Base-by-base conservation (phyloP, 805 yeast species). In the Saccharomycopsis fodiens region DNA sequence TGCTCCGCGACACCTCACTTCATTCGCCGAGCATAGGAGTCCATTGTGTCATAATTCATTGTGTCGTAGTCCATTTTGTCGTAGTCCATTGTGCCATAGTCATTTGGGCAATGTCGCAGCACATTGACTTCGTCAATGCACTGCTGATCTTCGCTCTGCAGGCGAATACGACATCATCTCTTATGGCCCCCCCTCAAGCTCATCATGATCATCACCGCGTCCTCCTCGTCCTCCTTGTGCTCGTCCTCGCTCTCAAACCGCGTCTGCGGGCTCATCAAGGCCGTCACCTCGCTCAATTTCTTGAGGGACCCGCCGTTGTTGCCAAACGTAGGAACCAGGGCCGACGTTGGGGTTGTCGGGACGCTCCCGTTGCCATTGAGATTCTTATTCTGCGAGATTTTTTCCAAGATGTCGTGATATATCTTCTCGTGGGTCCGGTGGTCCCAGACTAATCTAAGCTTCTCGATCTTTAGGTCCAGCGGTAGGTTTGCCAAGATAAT, bases 151-250 rank as follows among this genome's bases (percentile, higher is more conserved):
- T 37, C 13, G n/a, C n/a, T n/a, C n/a, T n/a, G n/a, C n/a, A n/a
- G n/a, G n/a, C n/a, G n/a, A n/a, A n/a, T n/a, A n/a, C n/a, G n/a
- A n/a, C n/a, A n/a, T n/a, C n/a, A n/a, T n/a, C n/a, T n/a, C n/a
- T n/a, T n/a, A n/a, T n/a, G n/a, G n/a, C 51, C 48, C 35, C 45
- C 42, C 32, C 36, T 50, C 23, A 50, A 47, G 6, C 48, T 44
- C 53, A 50, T 50, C 53, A 50, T 50, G 21, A 50, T 50, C 45
- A 32, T 39, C 19, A 50, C 46, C 7, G 53, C 53, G 35, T 50
- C 50, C n/a, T 47, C 44, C 16, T 50, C 53, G 8, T 37, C 46
- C 7, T 19, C 45, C 16, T 46, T 45, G n/a, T 41, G 45, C 31
- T 19, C 43, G 8, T 40, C 43, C 4, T 40, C 43, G 21, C 19